These are phyloP conservation scores for Talinum fruticosum DNA, from an alignment of 148 eudicot species.

Conservation along the genomic window DNA sequence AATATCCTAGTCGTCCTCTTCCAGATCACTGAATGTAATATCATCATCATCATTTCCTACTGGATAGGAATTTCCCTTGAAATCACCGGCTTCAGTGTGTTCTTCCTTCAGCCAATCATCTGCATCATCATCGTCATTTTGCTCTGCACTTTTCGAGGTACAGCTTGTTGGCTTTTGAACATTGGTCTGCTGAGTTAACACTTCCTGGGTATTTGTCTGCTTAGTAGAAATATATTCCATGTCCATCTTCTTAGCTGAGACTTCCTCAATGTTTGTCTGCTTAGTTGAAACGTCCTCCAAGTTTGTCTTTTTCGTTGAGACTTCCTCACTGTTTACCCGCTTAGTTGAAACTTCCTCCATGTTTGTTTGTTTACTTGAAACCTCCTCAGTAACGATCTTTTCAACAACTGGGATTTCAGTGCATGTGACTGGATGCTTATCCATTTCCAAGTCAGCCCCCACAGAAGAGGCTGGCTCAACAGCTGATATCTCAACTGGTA, in stretches of 20 bases:
- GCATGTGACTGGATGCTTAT: constrained; percentile 45
- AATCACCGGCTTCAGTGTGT: constrained; percentile 38
- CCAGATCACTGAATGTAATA: constrained; percentile 90
- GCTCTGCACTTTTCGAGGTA: constrained; percentile 34
- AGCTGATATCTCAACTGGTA: constrained; percentile 40
- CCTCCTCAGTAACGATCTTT: constrained; percentile 59
- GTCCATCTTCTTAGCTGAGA: not conserved
- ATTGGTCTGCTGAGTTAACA: not conserved
- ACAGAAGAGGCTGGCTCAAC: constrained; percentile 30
- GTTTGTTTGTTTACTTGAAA: constrained; percentile 21
- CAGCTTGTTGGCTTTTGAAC: constrained; percentile 19
- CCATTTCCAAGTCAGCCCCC: constrained; percentile 38
- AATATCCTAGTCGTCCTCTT: constrained; percentile 66
- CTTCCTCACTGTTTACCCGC: not conserved
- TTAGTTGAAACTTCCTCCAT: constrained; percentile 13
- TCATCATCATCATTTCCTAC: constrained; percentile 62
- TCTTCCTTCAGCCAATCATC: constrained; percentile 97
- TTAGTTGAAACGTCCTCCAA: not conserved
- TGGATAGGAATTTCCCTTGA: constrained; percentile 41
- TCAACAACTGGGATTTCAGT: constrained; percentile 54
- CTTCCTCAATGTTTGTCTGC: constrained; percentile 1
- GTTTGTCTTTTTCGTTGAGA: not conserved
- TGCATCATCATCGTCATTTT: constrained; percentile 65
- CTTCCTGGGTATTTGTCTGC: not conserved
- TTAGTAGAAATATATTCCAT: not conserved